A percentile compares a stretch with the other conserved stretches of the same genome.
These are phyloP conservation scores for Plectosphaerella plurivora DNA, from an alignment of 2,329 filamentous ascomycete genomes.

Conservation along the genomic window DNA sequence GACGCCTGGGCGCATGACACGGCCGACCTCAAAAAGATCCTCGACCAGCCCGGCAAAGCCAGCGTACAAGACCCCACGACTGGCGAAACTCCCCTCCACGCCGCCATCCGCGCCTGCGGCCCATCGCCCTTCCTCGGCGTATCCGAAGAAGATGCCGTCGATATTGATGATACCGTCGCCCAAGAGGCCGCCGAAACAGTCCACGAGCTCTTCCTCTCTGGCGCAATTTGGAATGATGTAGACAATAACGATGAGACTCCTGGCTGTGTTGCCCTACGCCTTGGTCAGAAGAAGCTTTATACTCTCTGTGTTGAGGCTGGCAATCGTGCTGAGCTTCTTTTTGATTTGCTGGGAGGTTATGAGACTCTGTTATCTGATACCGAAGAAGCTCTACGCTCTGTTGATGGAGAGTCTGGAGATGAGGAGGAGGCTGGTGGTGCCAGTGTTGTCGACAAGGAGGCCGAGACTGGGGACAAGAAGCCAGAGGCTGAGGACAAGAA, in stretches of 20 bases:
- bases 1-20: conserved; percentile 59
- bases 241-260: conserved; percentile 85
- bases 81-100: conserved; percentile 83
- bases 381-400: too few relatives aligned
- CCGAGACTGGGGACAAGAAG: conserved; percentile 18
- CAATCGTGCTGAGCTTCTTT: conserved; percentile 81
- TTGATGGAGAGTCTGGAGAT: conserved; percentile 19
- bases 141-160: conserved; percentile 16
- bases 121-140: conserved; percentile 23
- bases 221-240: conserved; percentile 96
- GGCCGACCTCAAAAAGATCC: conserved; percentile 61
- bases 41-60: conserved; percentile 58
- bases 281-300: conserved; percentile 71
- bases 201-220: conserved; percentile 74
- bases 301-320: conserved; percentile 83
- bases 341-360: conserved; percentile 79
- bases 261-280: conserved; percentile 72
- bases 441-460: conserved; percentile 24
- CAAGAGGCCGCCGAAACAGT: conserved; percentile 65
- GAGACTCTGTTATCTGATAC: conserved; percentile 67
- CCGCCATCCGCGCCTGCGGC: conserved; percentile 75
- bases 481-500: conserved; percentile 15
- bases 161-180: conserved; percentile 36
- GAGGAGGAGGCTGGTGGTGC: conserved; percentile 44
- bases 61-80: conserved; percentile 82